Base-by-base conservation (phyloP, 805 yeast species). In the Wickerhamomyces chambardii region DNA sequence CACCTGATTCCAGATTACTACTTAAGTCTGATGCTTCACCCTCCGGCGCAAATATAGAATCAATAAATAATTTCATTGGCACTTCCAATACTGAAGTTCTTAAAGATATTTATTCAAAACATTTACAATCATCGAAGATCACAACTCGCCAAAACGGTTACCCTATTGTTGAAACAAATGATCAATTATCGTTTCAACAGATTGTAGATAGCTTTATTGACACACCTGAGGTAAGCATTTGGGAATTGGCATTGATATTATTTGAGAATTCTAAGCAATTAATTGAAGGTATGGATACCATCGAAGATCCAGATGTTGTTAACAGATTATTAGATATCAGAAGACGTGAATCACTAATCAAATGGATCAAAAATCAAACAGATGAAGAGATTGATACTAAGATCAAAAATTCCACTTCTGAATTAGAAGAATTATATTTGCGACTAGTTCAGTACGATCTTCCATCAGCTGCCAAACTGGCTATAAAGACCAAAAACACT, bases 231-330 rank as follows among this genome's bases (percentile, higher is more conserved):
- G 64, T 57, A 29, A 43, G 43, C 4, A 44, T 68, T 11, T 71
- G 86, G 74, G 61, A 64, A n/a, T 58, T 83, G 30, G 71, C 81
- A 1, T 70, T 84, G 1, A 66, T 75, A 16, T 59, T 87, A 30
- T 82, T 82, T 55, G 84, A 77, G 50, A 31, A 33, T 5, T 17
- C 33, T 1, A 25, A 36, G 17, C 26, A 36, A 27, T 30, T 15
- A 9, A 28, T 41, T 14, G 42, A 42, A 10, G 44, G 55, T 5
- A 31, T 50, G 6, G 46, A 46, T 5, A 41, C 38, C 9, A 43
- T 50, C 15, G 41, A 47, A 17, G 47, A 53, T 35, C 30, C 44
- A 14, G 47, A 37, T 1, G 46, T 53, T 31, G 32, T 46, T 11
- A 41, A 29, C 16, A 45, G 48, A 30, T 45, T 64, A 17, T 36